Evolutionary conservation across 164 flowering plant genomes (phyloP), one percentile per base, ranked within the genome.

Genomic region (Tinospora cordifolia): DNA sequence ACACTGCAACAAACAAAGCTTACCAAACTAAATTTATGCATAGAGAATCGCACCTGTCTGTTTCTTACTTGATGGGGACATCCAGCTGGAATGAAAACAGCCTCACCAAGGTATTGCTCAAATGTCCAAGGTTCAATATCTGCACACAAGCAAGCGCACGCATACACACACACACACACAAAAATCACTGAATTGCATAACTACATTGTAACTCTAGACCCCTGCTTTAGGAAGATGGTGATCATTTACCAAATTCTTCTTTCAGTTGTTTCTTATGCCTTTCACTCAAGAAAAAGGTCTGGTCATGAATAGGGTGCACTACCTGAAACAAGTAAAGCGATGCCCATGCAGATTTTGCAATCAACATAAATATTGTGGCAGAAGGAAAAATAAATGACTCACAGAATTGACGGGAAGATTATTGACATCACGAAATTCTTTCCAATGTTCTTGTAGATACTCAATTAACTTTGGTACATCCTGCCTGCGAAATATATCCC

Each of bases 1-100:
- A 59, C 30, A 11, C 9, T 59, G 58, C 58, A 49, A 49, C 15
- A 49, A 49, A 3, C 14, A 12, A 49, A 49, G 58, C 58, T 11
- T 49, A 49, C n/a, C 14, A 11, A 21, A 25, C 63, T 6, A 22
- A 59, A 26, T 59, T 21, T 59, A 59, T 59, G 13, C 10, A 21
- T 21, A 6, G 26, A 49, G 70, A 67, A 27, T 11, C 60, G 27
- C 65, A 87, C 96, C 93, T 83, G 76, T 76, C 84, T 81, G 76
- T 90, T 90, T 77, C 93, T 82, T 63, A 90, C 92, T 87, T 90
- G 96, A 84, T 90, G 93, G 10, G 96, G 92, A 68, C 96, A 90
- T 34, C 95, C 92, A 11, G 95, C 95, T 58, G 92, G 95, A 75
- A 90, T 87, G 69, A 90, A 84, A 49, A 90, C 92, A 66, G 96